These are phyloP conservation scores for Backusella westeae DNA, from an alignment of 192 early-diverging fungal species.

Conservation along the genomic window DNA sequence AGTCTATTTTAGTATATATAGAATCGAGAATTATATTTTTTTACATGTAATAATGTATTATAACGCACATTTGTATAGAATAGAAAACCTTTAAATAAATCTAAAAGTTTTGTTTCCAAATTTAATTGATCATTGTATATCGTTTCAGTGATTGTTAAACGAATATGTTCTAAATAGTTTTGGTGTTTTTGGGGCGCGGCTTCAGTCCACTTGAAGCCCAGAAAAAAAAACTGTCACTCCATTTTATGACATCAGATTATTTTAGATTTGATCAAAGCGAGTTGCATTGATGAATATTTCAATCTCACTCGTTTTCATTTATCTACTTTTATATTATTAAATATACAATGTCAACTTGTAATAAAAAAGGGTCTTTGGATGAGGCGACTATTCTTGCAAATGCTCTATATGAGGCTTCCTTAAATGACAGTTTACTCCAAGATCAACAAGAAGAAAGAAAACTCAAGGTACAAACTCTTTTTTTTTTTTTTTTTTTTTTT, in stretches of 20 bases:
- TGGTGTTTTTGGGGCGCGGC: too few species aligned
- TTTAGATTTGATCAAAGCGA: background rate
- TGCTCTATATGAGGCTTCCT: background rate
- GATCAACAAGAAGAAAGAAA: background rate
- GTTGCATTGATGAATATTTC: background rate
- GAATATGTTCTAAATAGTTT: too few species aligned
- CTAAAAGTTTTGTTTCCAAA: background rate
- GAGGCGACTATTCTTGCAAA: constrained; percentile 1
- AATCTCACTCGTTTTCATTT: background rate
- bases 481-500: too few species aligned
- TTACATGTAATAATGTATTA: background rate
- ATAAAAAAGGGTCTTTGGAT: background rate
- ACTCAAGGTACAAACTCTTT: background rate
- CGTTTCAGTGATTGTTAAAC: too few species aligned
- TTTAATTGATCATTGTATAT: background rate
- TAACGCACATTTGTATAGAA: constrained; percentile 5
- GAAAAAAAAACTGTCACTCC: background rate
- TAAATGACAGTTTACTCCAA: background rate
- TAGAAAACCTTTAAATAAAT: background rate
- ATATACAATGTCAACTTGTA: background rate
- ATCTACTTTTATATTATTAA: background rate
- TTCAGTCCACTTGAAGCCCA: background rate
- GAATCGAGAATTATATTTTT: background rate
- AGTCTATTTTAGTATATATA: constrained; percentile 6
- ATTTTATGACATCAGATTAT: background rate